phyloP scores from a whole-genome alignment of 768 basidiomycete genomes.

The Boletus edulis region DNA sequence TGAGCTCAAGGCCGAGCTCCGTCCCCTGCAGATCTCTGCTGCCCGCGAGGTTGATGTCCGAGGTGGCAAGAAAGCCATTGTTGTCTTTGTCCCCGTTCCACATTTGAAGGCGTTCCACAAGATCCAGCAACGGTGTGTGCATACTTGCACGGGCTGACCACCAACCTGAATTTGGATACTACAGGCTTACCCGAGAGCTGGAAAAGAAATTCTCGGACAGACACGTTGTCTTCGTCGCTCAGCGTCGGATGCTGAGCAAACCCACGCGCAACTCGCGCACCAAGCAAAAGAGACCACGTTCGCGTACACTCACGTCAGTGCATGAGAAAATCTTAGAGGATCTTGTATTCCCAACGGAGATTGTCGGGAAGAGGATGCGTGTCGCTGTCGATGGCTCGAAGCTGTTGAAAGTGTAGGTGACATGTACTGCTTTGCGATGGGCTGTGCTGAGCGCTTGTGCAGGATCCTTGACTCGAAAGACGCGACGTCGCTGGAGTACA shows the following conservation, averaged over 20 bases:
- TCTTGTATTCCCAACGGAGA: conserved; percentile 98
- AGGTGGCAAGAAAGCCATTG: conserved; percentile 99
- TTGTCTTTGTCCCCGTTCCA: conserved; percentile 96
- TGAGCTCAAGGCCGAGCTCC: conserved; percentile 96
- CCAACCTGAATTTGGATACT: conserved; percentile 5
- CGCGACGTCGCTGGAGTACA: conserved; percentile 98
- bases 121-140: conserved; percentile 82
- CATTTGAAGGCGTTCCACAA: conserved; percentile 99
- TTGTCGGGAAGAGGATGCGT: conserved; percentile 97
- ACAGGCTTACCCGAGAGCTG: conserved; percentile 93
- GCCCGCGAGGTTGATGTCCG: conserved; percentile 99
- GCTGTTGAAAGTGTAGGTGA: conserved; percentile 92
- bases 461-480: conserved; percentile 99
- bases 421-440: conserved; percentile 4
- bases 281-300: conserved; percentile 94
- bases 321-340: conserved; percentile 99
- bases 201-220: conserved; percentile 99
- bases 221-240: conserved; percentile 98
- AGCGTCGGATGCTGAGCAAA: conserved; percentile 97
- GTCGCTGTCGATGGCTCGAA: conserved; percentile 92
- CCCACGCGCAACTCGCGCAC: conserved; percentile 91
- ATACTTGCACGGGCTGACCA: background rate
- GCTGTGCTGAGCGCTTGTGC: conserved; percentile 16
- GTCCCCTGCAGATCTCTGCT: conserved; percentile 94
- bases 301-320: conserved; percentile 93